Conservation (phyloP, 495 filamentous ascomycete genomes). For the Immersiella caudata region DNA sequence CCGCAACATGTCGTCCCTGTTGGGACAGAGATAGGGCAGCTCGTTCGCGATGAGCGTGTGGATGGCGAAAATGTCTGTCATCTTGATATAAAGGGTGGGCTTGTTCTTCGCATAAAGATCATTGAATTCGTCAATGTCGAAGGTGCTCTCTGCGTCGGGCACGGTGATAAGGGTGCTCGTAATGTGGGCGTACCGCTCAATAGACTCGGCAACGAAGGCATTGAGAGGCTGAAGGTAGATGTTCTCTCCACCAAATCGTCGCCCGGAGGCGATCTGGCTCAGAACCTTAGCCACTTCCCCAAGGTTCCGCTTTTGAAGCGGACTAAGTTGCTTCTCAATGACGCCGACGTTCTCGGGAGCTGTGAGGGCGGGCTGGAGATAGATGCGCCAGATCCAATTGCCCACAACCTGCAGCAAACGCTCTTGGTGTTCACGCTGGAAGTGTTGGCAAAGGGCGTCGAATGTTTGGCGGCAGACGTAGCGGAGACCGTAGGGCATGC, state of each 20-base stretch:
- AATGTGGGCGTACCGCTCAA: conserved; percentile 76
- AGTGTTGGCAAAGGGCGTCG: conserved; percentile 71
- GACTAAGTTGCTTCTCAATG: conserved; percentile 80
- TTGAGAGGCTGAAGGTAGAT: conserved; percentile 95
- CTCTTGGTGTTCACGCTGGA: conserved; percentile 76
- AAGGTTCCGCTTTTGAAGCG: conserved; percentile 91
- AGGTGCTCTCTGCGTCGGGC: conserved; percentile 82
- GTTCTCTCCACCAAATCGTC: conserved; percentile 89
- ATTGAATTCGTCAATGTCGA: conserved; percentile 98
- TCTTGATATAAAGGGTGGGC: conserved; percentile 97
- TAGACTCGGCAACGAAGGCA: conserved; percentile 81
- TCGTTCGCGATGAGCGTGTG: conserved; percentile 85
- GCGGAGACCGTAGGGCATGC: conserved; percentile 91
- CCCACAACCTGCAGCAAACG: conserved; percentile 81
- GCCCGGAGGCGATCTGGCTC: conserved; percentile 79
- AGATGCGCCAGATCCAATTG: conserved; percentile 91
- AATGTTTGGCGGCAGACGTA: conserved; percentile 89
- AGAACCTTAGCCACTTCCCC: conserved; percentile 90
- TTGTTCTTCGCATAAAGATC: conserved; percentile 95
- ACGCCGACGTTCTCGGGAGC: conserved; percentile 90
- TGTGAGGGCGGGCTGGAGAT: conserved; percentile 84
- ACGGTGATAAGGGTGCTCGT: conserved; percentile 77
- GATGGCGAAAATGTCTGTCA: conserved; percentile 95
- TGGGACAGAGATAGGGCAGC: conserved; percentile 72
- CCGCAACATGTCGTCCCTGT: conserved; percentile 82